phyloP scores from a whole-genome alignment of 768 basidiomycete species.

The Suillus sp. region DNA sequence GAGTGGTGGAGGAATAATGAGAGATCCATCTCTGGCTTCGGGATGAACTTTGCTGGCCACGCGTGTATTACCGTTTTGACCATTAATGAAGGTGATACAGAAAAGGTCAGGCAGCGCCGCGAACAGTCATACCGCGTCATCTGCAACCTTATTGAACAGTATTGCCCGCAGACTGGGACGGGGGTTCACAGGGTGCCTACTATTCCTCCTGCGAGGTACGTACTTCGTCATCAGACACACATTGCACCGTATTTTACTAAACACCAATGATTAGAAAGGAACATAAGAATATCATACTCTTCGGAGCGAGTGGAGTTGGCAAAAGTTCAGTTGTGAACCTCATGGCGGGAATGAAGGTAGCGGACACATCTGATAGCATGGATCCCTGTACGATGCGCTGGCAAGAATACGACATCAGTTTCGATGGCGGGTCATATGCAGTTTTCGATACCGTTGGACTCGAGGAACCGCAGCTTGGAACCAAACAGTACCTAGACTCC shows the following conservation, averaged over 20 bases:
- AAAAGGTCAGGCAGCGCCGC: conserved; percentile 22
- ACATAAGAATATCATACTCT: conserved; percentile 28
- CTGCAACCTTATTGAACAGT: conserved; percentile 20
- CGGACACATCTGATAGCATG: conserved; percentile 26
- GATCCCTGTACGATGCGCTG: conserved; percentile 37
- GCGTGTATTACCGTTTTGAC: conserved; percentile 36
- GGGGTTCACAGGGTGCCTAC: too few relatives aligned
- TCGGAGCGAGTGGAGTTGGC: conserved; percentile 34
- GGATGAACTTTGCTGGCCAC: conserved; percentile 33
- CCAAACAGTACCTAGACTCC: conserved; percentile 25
- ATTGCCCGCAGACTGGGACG: neutral
- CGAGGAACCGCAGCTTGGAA: conserved; percentile 29
- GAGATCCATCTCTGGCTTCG: conserved; percentile 21
- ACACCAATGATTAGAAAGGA: neutral
- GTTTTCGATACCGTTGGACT: conserved; percentile 39
- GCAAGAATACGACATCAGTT: conserved; percentile 29
- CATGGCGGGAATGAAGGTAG: conserved; percentile 29
- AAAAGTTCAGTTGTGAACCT: conserved; percentile 50
- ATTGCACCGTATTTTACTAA: too few relatives aligned
- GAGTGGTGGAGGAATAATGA: conserved; percentile 34
- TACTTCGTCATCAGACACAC: neutral
- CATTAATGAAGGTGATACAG: conserved; percentile 18
- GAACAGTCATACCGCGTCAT: conserved; percentile 27
- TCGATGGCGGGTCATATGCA: conserved; percentile 25
- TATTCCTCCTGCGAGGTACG: neutral